Evolutionary conservation across 1,284 basidiomycete genomes (phyloP).

Genomic region (Exobasidium rhododendri): DNA sequence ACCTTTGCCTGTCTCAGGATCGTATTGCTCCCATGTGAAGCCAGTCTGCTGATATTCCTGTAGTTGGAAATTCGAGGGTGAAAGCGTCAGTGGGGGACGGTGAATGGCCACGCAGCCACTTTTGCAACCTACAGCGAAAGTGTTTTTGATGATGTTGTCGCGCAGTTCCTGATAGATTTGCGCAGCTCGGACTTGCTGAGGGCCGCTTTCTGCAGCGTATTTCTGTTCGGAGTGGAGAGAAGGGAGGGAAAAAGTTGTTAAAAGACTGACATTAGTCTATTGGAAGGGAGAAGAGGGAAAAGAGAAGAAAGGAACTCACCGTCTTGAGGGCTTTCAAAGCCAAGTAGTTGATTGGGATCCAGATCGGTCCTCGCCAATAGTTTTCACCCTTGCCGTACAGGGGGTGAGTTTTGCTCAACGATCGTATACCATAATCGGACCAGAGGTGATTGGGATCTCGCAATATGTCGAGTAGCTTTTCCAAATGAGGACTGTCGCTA

Average conservation of each 20-base stretch:
- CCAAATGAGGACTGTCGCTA: constrained; percentile 72
- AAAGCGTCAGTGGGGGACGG: no score
- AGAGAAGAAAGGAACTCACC: constrained; percentile 46
- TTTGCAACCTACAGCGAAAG: constrained; percentile 72
- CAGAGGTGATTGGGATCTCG: constrained; percentile 77
- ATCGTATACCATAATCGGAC: constrained; percentile 84
- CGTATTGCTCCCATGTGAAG: constrained; percentile 95
- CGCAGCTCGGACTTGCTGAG: constrained; percentile 69
- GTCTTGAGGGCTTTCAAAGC: constrained; percentile 71
- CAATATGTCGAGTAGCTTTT: constrained; percentile 73
- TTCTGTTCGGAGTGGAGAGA: constrained; percentile 65
- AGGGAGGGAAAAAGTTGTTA: constrained; percentile 1
- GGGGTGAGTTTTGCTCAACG: constrained; percentile 76
- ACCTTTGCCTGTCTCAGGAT: constrained; percentile 75
- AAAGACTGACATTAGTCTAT: background rate
- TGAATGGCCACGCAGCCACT: no score
- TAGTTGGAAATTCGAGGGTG: constrained; percentile 14
- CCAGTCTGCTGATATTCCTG: constrained; percentile 87
- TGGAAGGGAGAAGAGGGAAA: no score
- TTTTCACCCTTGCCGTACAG: constrained; percentile 86
- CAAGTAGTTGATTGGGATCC: constrained; percentile 95
- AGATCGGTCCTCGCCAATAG: constrained; percentile 94
- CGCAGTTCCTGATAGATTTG: constrained; percentile 76
- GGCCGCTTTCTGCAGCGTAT: constrained; percentile 75
- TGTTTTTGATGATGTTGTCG: constrained; percentile 77